Base-by-base conservation (phyloP, 1,284 basidiomycete species). In the Somion occarium region DNA sequence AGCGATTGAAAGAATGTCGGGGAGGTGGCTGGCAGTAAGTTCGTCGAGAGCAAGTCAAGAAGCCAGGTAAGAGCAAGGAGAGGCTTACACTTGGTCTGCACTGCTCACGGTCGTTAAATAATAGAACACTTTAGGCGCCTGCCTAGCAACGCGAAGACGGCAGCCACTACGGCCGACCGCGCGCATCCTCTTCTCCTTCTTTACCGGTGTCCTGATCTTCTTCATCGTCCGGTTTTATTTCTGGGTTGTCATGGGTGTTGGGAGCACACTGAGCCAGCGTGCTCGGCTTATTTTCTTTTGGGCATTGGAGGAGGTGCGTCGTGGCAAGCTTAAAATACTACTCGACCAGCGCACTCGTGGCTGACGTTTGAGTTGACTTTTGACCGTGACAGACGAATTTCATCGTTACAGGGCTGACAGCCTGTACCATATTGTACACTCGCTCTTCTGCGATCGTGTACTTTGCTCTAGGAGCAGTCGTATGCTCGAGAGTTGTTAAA, bases 381-480 rank as follows among this genome's bases (percentile, higher is more conserved):
- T 22, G 3, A 27, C 19, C 19, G 19, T 26, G 7, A 5, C 52
- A 72, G 69, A 64, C 61, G 15, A 66, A 68, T 54, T 26, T 61
- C n/a, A 56, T 65, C 19, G 82, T 91, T n/a, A 84, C 80, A 3
- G 63, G 66, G 18, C 56, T 83, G 41, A 85, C 85, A 1, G 81
- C 80, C 4, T 52, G 66, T 22, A 69, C 76, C 49, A 69, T 89
- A 30, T 64, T 91, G 5, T 85, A 80, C 53, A 88, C 88, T 1
- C 76, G 80, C 43, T 85, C 87, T 13, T 78, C 79, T 18, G 88
- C 83, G 26, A 78, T 86, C 1, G 68, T 72, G 9, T 93, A 85
- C 69, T 91, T 91, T 61, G 73, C 73, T 13, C 66, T 67, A 3
- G 89, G 89, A 23, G 85, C 85, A 11, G 64, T 85, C 0, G 65